These are phyloP conservation scores for Parasitella parasitica DNA, from an alignment of 371 early-diverging fungal species.

Conservation along the genomic window DNA sequence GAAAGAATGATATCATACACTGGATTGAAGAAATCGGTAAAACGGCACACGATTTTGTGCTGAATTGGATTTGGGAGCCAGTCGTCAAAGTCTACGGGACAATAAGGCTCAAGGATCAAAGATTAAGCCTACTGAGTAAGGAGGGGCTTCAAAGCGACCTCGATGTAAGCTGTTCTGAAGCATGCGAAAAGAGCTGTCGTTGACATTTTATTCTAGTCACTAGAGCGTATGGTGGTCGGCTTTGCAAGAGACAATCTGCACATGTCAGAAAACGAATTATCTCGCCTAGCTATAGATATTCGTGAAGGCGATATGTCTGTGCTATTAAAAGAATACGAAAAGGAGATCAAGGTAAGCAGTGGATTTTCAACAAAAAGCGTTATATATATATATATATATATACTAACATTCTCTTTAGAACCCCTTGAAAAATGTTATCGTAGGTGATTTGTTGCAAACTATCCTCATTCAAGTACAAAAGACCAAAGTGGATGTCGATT, in stretches of 20 bases:
- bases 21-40: constrained; percentile 47
- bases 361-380: too few relatives aligned
- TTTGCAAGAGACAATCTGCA: constrained; percentile 71
- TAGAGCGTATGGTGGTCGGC: constrained; percentile 87
- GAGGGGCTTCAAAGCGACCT: constrained; percentile 80
- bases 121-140: constrained; percentile 74
- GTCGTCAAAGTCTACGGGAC: constrained; percentile 77
- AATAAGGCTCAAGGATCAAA: constrained; percentile 76
- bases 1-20: constrained; percentile 52
- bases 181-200: too few relatives aligned
- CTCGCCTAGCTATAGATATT: constrained; percentile 43
- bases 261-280: constrained; percentile 37
- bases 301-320: constrained; percentile 80
- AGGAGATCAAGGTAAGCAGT: constrained; percentile 62
- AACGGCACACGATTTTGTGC: constrained; percentile 58
- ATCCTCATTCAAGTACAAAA: constrained; percentile 91
- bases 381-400: too few relatives aligned
- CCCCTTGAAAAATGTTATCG: constrained; percentile 63
- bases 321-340: constrained; percentile 78
- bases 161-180: constrained; percentile 47
- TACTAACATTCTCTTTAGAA: constrained; percentile 29
- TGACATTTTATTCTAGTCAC: constrained; percentile 50
- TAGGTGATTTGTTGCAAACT: constrained; percentile 77
- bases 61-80: constrained; percentile 84
- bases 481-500: constrained; percentile 88